Conservation (phyloP, 2,329 filamentous ascomycete genomes). For the Didymella pinodella region DNA sequence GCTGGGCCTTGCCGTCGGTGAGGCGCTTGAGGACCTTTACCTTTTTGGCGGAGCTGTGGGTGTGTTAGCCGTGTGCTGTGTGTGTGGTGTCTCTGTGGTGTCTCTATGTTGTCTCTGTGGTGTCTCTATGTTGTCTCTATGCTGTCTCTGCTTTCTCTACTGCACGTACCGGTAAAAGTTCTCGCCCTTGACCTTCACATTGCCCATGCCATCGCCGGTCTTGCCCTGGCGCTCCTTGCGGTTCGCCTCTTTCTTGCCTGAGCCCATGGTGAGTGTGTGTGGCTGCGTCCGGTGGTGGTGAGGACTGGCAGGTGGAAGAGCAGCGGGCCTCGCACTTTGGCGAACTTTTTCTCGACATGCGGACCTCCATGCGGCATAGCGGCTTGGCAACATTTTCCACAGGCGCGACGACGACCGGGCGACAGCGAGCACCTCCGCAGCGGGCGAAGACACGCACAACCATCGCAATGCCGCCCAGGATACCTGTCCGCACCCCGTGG, state of each 20-base stretch:
- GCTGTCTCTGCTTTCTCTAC: too few species aligned
- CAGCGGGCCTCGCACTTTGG: conserved; percentile 10
- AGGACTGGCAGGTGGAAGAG: conserved; percentile 25
- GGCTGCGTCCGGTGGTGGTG: conserved; percentile 11
- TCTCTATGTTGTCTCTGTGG: too few species aligned
- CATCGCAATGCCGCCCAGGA: conserved; percentile 52
- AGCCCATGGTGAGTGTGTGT: conserved; percentile 69
- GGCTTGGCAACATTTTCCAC: conserved; percentile 39
- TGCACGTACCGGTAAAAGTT: conserved; percentile 78
- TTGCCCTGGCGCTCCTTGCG: conserved; percentile 87
- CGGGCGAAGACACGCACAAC: conserved; percentile 11
- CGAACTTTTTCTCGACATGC: conserved; percentile 35
- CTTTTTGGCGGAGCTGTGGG: conserved; percentile 72
- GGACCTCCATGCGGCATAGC: conserved; percentile 13
- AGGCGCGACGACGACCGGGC: conserved; percentile 13
- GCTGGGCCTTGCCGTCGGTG: conserved; percentile 83
- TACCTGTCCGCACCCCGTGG: conserved; percentile 51
- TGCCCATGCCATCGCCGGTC: conserved; percentile 83
- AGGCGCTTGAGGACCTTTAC: conserved; percentile 88
- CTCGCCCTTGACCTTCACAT: conserved; percentile 94
- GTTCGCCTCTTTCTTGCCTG: conserved; percentile 87
- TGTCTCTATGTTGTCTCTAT: too few species aligned
- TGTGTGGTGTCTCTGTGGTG: too few species aligned
- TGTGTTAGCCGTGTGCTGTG: conserved; percentile 1
- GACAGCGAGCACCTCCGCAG: conserved; percentile 7